Conservation (phyloP, 1,284 basidiomycete genomes). For the Paramarasmius palmivorus region DNA sequence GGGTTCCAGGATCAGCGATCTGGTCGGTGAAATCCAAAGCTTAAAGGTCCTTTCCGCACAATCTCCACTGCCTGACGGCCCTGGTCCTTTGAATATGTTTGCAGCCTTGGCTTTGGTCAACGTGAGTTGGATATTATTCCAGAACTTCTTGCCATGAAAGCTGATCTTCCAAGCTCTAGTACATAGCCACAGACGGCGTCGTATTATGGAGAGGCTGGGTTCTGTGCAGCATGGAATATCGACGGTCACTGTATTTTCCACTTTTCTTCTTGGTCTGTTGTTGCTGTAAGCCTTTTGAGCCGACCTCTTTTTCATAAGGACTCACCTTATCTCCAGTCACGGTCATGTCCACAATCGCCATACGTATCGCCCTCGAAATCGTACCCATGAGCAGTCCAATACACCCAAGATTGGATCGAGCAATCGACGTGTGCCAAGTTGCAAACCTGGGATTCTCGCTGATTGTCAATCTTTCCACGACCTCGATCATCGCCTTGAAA, state of each 20-base stretch:
- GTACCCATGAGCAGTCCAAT: not conserved
- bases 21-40: not conserved
- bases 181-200: slow-evolving; percentile 1
- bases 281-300: not conserved
- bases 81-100: not conserved
- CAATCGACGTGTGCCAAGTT: slow-evolving; percentile 3
- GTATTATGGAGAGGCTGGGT: slow-evolving; percentile 6
- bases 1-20: not conserved
- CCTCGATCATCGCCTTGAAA: not conserved
- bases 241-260: not conserved
- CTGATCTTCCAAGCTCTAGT: not conserved
- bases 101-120: not conserved
- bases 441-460: slow-evolving; percentile 3
- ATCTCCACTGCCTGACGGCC: not conserved
- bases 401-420: not conserved
- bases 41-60: not conserved
- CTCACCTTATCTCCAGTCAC: not conserved
- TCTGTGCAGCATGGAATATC: not conserved
- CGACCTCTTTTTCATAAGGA: not conserved
- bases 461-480: not conserved
- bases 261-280: not conserved
- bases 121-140: not conserved
- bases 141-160: not conserved
- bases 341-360: not conserved
- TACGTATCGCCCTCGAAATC: not conserved